Conservation (phyloP, 1,284 basidiomycete species). For the Papiliotrema nemorosa region DNA sequence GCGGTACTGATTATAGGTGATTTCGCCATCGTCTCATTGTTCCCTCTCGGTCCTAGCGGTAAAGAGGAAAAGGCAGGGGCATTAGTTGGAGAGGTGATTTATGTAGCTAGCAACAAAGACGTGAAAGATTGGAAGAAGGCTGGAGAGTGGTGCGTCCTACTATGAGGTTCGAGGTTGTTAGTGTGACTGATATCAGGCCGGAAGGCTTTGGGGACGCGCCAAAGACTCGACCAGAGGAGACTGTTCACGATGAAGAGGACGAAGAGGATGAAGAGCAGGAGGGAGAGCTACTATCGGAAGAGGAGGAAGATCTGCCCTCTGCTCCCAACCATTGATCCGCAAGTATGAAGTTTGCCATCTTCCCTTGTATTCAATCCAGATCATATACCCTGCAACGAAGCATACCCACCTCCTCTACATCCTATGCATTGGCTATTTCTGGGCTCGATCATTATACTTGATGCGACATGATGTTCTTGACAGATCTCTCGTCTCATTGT, state of each 20-base stretch:
- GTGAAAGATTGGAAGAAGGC: slow-evolving; percentile 36
- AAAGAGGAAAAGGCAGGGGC: slow-evolving; percentile 14
- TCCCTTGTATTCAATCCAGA: too few species aligned
- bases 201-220: slow-evolving; percentile 22
- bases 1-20: slow-evolving; percentile 18
- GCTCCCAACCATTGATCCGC: neutral
- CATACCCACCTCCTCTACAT: too few species aligned
- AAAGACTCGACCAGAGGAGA: neutral
- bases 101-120: slow-evolving; percentile 28
- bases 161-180: too few species aligned
- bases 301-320: slow-evolving; percentile 7
- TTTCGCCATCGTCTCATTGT: slow-evolving; percentile 36
- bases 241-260: slow-evolving; percentile 5
- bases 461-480: too few species aligned
- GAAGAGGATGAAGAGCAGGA: slow-evolving; percentile 7
- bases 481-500: too few species aligned
- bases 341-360: too few species aligned
- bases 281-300: neutral
- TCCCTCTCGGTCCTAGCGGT: slow-evolving; percentile 12
- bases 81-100: slow-evolving; percentile 37
- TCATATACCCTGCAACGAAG: too few species aligned
- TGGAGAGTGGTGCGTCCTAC: slow-evolving; percentile 36
- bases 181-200: slow-evolving; percentile 11
- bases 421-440: too few species aligned
- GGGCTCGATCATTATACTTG: too few species aligned